Conservation (phyloP, 768 basidiomycete genomes). For the Lanmaoa rubissima region DNA sequence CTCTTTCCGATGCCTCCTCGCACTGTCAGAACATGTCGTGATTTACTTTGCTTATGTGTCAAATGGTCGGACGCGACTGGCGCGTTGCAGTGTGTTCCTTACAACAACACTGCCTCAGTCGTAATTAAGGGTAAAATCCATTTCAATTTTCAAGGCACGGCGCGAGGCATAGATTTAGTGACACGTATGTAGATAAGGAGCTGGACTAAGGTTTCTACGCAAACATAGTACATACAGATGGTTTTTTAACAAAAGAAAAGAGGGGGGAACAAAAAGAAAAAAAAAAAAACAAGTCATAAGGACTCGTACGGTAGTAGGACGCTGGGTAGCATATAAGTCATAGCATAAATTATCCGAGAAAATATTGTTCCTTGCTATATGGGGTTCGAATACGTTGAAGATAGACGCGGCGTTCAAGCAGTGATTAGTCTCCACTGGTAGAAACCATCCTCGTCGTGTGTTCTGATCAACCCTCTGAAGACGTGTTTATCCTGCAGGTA, state of each 20-base stretch:
- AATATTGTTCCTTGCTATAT: neutral
- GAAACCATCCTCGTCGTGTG: constrained; percentile 29
- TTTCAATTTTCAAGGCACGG: neutral
- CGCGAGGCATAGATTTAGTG: neutral
- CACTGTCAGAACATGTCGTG: neutral
- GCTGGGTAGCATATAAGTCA: neutral
- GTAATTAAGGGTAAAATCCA: neutral
- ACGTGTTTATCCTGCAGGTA: constrained; percentile 34
- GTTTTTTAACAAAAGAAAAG: too few species aligned
- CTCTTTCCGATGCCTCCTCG: neutral
- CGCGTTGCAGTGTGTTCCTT: neutral
- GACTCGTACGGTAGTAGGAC: neutral
- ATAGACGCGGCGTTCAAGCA: neutral
- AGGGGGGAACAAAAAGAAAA: too few species aligned
- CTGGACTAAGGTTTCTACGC: too few species aligned
- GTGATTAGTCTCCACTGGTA: constrained; percentile 32
- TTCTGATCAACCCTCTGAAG: constrained; percentile 38
- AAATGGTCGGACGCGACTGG: neutral
- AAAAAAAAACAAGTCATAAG: too few species aligned
- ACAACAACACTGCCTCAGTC: neutral
- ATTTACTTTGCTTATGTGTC: neutral
- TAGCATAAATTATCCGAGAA: neutral
- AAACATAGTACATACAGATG: too few species aligned
- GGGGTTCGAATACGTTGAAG: too few species aligned
- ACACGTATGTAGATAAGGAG: too few species aligned